Evolutionary conservation across 164 flowering plant species (phyloP).

Genomic region (Piper longum): DNA sequence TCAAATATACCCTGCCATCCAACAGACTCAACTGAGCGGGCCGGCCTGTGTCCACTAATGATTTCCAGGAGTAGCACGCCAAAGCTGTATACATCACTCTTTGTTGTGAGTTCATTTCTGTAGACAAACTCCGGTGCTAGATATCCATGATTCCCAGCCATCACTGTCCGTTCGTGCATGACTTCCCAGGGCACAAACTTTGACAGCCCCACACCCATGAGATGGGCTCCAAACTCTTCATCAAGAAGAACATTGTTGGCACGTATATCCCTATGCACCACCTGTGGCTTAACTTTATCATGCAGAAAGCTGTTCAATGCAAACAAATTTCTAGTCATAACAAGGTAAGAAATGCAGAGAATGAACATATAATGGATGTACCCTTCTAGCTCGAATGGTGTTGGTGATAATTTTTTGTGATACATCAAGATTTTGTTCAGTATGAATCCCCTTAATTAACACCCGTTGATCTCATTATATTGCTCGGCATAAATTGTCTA

Average conservation of each 20-base stretch:
- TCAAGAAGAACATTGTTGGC: conserved; percentile 87
- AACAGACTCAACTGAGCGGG: conserved; percentile 73
- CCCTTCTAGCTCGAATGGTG: not conserved
- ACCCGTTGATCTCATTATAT: no score
- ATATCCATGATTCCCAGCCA: conserved; percentile 92
- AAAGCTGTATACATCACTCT: conserved; percentile 91
- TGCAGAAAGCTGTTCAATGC: conserved; percentile 60
- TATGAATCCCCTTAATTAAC: no score
- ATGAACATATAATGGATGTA: not conserved
- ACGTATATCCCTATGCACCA: conserved; percentile 82
- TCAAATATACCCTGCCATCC: conserved; percentile 88
- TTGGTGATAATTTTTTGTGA: not conserved
- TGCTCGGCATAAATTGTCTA: no score
- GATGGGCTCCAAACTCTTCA: conserved; percentile 84
- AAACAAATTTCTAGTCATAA: not conserved
- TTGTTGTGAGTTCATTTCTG: conserved; percentile 89
- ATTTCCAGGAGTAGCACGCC: conserved; percentile 86
- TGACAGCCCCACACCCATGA: conserved; percentile 93
- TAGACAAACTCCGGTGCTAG: conserved; percentile 94
- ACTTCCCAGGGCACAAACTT: conserved; percentile 94
- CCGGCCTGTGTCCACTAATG: conserved; percentile 78
- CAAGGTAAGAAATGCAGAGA: not conserved
- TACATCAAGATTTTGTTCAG: no score
- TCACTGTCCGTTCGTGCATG: conserved; percentile 79
- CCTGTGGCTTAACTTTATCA: conserved; percentile 96